Conservation (phyloP, 352 stramenopile genomes). For the Saprolegnia diclina region DNA sequence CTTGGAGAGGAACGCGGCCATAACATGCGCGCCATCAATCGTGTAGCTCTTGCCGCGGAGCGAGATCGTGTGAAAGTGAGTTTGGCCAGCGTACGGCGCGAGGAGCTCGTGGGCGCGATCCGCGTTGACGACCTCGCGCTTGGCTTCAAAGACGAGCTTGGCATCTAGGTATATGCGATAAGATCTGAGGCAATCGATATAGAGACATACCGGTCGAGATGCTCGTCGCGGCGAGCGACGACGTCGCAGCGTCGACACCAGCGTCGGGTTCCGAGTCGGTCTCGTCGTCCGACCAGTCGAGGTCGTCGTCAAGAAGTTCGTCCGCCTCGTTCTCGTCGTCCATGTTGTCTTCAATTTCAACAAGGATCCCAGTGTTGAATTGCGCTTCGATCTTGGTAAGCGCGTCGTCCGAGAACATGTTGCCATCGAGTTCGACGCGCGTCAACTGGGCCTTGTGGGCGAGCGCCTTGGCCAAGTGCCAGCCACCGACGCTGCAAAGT, state of each 20-base stretch:
- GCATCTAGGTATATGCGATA: constrained; percentile 28
- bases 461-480: constrained; percentile 65
- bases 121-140: constrained; percentile 64
- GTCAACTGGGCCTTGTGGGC: constrained; percentile 47
- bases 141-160: constrained; percentile 52
- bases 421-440: constrained; percentile 71
- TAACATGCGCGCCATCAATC: constrained; percentile 47
- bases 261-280: constrained; percentile 37
- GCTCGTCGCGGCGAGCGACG: constrained; percentile 1
- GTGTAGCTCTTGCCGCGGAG: constrained; percentile 81
- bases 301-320: constrained; percentile 35
- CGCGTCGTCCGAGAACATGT: constrained; percentile 67
- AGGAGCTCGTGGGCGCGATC: constrained; percentile 48
- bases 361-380: constrained; percentile 42
- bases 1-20: constrained; percentile 54
- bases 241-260: constrained; percentile 19
- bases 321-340: constrained; percentile 71
- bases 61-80: constrained; percentile 41
- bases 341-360: constrained; percentile 78
- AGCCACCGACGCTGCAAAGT: constrained; percentile 81
- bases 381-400: constrained; percentile 48
- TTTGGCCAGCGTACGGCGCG: constrained; percentile 33
- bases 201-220: constrained; percentile 7
- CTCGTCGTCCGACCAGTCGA: constrained; percentile 28
- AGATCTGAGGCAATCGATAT: neutral